Base-by-base conservation (phyloP, 495 filamentous ascomycete genomes). In the Daldinia grandis region DNA sequence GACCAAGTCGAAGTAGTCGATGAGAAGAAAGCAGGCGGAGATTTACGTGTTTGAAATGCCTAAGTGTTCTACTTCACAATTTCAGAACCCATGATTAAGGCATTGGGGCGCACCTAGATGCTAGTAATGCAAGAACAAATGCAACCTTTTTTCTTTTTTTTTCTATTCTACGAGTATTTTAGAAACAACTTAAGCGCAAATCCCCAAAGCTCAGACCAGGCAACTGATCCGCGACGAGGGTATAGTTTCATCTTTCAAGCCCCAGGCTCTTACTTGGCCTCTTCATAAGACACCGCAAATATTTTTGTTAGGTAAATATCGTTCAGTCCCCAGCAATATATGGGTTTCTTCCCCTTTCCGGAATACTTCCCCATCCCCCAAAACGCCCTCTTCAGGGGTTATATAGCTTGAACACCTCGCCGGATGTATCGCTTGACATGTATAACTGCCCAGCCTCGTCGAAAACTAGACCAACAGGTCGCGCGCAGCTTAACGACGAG, bases 391-490 rank as follows among this genome's bases (percentile, higher is more conserved):
- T 33, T 44, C 10, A 59, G 8, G n/a, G 6, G 35, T 49, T 51
- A 50, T 59, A 60, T 67, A 90, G 62, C 25, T 89, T 82, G 62
- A 83, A 89, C 17, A 90, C 76, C 76, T 90, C 88, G 1, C 88
- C 88, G 25, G 83, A 87, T 5, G 80, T 62, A 68, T 90, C 88
- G 12, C 82, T 85, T 44, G 81, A 86, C 74, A 90, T 82, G 62
- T 84, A 90, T 21, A 90, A 42, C 38, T 86, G 71, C 6, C 81
- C 82, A 24, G 75, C 30, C 1, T 8, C 57, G 74, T 89, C 86
- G 3, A 86, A 76, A 17, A 81, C 84, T 37, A 90, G 59, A 6
- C 87, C 87, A 1, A 83, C 87, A 6, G 88, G 88, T 28, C 88
- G 75, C 53, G 88, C 83, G 68, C 89, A 91, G 30, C 61, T 75